Conservation (phyloP, 768 basidiomycete genomes). For the Dictyophora rubrovolvata region DNA sequence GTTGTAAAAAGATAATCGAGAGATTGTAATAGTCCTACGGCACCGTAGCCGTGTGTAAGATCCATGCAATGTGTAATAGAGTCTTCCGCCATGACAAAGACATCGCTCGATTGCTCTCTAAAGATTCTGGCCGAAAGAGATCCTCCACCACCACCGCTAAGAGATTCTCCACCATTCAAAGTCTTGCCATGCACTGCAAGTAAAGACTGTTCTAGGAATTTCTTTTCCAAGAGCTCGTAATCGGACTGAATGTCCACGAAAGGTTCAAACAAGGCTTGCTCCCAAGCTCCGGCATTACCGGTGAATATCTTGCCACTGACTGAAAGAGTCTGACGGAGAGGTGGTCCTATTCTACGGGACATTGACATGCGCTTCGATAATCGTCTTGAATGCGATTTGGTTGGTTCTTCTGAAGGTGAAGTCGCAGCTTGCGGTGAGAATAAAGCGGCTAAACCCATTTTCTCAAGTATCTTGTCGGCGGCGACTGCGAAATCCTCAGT, state of each 20-base stretch:
- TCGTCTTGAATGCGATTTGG: constrained; percentile 14
- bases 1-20: constrained; percentile 60
- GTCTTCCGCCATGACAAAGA: constrained; percentile 72
- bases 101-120: constrained; percentile 64
- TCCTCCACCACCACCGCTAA: constrained; percentile 23
- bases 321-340: constrained; percentile 14
- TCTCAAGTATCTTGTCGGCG: constrained; percentile 70
- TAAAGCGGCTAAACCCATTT: constrained; percentile 29
- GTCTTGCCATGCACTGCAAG: constrained; percentile 28
- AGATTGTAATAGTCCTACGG: constrained; percentile 59
- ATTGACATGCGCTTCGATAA: constrained; percentile 23
- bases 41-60: constrained; percentile 88
- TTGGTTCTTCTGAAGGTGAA: constrained; percentile 10
- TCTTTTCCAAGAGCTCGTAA: constrained; percentile 69
- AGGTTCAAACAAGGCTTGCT: constrained; percentile 85
- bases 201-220: constrained; percentile 51
- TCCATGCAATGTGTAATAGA: constrained; percentile 61
- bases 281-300: constrained; percentile 42
- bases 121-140: constrained; percentile 44
- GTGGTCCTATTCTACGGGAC: constrained; percentile 20
- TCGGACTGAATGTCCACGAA: constrained; percentile 87
- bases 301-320: constrained; percentile 30
- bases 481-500: constrained; percentile 77
- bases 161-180: constrained; percentile 28
- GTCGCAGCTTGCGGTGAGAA: constrained; percentile 10